Percentiles rank a stretch among this genome's conserved stretches.
Conservation (phyloP, 345 rosid species). For the Populus pruinosa region DNA sequence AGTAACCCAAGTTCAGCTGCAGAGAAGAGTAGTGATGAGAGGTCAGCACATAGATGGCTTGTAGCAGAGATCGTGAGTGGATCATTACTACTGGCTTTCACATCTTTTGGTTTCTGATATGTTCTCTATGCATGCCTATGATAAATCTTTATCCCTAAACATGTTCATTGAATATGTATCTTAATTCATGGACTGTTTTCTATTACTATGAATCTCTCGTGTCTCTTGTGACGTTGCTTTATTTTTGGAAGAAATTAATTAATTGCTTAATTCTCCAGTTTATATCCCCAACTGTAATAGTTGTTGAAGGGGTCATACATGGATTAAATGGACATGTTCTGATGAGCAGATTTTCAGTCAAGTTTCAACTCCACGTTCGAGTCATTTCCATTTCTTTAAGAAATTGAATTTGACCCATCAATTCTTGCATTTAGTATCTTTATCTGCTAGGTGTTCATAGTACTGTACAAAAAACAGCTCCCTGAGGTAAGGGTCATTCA, state of each 20-base stretch:
- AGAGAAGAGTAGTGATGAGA: conserved; percentile 40
- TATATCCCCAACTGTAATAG: not conserved
- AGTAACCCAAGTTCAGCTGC: conserved; percentile 21
- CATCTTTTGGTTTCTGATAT: not conserved
- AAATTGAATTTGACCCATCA: not conserved
- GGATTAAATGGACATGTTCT: not conserved
- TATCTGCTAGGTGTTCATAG: not conserved
- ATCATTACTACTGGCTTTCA: conserved; percentile 15
- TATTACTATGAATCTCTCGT: not conserved
- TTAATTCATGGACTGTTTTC: not conserved
- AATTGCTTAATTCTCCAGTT: not conserved
- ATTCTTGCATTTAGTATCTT: not conserved
- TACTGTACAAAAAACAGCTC: no score
- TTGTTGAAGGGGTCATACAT: not conserved
- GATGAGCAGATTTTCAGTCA: not conserved
- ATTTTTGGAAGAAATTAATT: not conserved
- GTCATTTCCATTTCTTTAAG: not conserved
- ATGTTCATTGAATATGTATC: not conserved
- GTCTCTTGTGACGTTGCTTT: not conserved
- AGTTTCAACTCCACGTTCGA: no score
- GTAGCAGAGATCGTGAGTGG: conserved; percentile 35
- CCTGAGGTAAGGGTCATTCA: not conserved
- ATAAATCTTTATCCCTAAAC: not conserved
- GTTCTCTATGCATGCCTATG: no score
- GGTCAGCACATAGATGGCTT: conserved; percentile 20